A percentile compares a stretch with the other conserved stretches of the same genome.
Conservation (phyloP, 2,329 filamentous ascomycete genomes). For the Paecilomyces sp. region DNA sequence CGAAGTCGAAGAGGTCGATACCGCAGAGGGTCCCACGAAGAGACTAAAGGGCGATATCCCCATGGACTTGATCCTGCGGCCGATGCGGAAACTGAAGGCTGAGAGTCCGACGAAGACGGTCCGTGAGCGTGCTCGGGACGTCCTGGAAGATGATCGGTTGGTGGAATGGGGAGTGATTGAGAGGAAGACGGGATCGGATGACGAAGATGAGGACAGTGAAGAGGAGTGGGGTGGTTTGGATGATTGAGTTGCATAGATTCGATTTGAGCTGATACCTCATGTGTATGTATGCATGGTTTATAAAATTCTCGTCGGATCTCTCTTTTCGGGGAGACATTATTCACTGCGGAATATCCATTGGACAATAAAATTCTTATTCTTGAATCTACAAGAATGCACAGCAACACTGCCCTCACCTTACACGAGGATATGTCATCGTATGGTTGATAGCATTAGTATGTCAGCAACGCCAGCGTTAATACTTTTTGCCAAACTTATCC, state of each 20-base stretch:
- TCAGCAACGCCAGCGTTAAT: neutral
- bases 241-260: slow-evolving; percentile 18
- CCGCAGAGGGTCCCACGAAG: slow-evolving; percentile 21
- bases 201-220: slow-evolving; percentile 32
- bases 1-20: slow-evolving; percentile 35
- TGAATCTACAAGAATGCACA: no score
- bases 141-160: slow-evolving; percentile 66
- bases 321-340: neutral
- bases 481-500: neutral
- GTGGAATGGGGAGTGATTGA: slow-evolving; percentile 49
- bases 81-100: slow-evolving; percentile 37
- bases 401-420: no score
- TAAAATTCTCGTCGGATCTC: neutral
- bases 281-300: neutral
- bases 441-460: neutral
- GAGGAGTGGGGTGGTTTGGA: slow-evolving; percentile 65
- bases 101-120: slow-evolving; percentile 64
- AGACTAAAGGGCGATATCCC: slow-evolving; percentile 31
- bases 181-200: slow-evolving; percentile 33
- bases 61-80: slow-evolving; percentile 35
- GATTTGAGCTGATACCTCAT: neutral
- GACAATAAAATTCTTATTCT: no score
- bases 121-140: slow-evolving; percentile 61
- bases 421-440: no score
- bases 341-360: no score